These are phyloP conservation scores for Sphagnum tenellum DNA, from an alignment of 225 moss, liverwort and hornwort genomes.

Conservation along the genomic window DNA sequence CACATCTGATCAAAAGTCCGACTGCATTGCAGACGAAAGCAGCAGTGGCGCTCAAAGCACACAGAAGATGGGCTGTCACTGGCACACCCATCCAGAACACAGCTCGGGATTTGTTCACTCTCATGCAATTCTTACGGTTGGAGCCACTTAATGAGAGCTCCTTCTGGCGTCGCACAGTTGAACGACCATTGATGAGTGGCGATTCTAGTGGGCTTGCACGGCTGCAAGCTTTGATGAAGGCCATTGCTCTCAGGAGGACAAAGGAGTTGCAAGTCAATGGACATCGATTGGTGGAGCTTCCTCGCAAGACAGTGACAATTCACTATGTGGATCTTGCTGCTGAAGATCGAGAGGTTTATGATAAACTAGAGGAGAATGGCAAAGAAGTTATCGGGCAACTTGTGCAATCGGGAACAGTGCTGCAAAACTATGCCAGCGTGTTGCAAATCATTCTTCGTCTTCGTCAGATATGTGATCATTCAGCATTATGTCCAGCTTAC, in stretches of 20 bases:
- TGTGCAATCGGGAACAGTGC: conserved; percentile 31
- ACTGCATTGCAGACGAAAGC: conserved; percentile 36
- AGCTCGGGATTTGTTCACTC: conserved; percentile 39
- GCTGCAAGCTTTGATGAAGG: conserved; percentile 44
- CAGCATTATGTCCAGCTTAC: conserved; percentile 35
- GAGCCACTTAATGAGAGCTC: conserved; percentile 42
- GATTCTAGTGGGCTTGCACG: conserved; percentile 41
- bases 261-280: conserved; percentile 48
- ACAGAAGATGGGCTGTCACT: conserved; percentile 53
- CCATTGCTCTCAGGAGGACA: conserved; percentile 47
- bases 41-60: conserved; percentile 38
- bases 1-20: conserved; percentile 44
- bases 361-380: conserved; percentile 45
- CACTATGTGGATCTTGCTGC: conserved; percentile 32
- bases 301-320: conserved; percentile 34
- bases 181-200: conserved; percentile 42
- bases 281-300: conserved; percentile 41
- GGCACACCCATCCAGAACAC: conserved; percentile 51
- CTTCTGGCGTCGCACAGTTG: conserved; percentile 42
- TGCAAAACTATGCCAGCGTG: conserved; percentile 52
- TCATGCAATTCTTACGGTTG: conserved; percentile 41
- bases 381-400: conserved; percentile 36
- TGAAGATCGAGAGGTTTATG: conserved; percentile 48
- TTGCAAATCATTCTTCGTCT: conserved; percentile 44
- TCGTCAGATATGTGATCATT: conserved; percentile 49